A percentile compares a stretch with the other conserved stretches of the same genome.
Evolutionary conservation across 2,329 filamentous ascomycete species (phyloP).

Genomic region (Microcyclospora pomicola): DNA sequence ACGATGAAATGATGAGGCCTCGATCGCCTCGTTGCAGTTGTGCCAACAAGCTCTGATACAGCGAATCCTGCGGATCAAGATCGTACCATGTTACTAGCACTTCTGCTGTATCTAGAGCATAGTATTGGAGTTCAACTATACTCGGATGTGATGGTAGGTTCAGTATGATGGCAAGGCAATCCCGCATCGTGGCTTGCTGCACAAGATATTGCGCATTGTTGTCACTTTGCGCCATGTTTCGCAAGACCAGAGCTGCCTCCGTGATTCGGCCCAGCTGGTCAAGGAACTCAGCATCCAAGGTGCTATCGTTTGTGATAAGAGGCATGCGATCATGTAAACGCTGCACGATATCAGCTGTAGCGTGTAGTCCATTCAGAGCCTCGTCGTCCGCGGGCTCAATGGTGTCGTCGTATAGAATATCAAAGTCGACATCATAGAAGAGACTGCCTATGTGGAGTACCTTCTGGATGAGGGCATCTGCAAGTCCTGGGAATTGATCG

Average conservation of each 20-base stretch:
- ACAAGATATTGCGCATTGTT: slow-evolving; percentile 79
- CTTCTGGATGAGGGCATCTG: slow-evolving; percentile 77
- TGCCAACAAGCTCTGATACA: slow-evolving; percentile 60
- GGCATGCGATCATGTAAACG: slow-evolving; percentile 49
- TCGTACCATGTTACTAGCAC: slow-evolving; percentile 72
- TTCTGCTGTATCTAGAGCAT: slow-evolving; percentile 82
- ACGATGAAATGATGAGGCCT: slow-evolving; percentile 63
- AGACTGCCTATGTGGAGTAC: slow-evolving; percentile 63
- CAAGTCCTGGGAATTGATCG: slow-evolving; percentile 75
- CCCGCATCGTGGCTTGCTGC: slow-evolving; percentile 59
- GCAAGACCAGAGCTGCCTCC: slow-evolving; percentile 73
- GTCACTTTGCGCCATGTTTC: slow-evolving; percentile 89
- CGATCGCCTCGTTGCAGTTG: slow-evolving; percentile 50
- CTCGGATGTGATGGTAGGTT: slow-evolving; percentile 59
- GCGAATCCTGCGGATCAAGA: slow-evolving; percentile 56
- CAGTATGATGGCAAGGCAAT: slow-evolving; percentile 70
- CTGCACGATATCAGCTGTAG: slow-evolving; percentile 58
- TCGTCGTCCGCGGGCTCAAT: slow-evolving; percentile 34
- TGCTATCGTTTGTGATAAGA: slow-evolving; percentile 48
- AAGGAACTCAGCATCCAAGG: slow-evolving; percentile 58
- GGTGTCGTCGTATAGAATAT: slow-evolving; percentile 54
- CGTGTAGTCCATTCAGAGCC: slow-evolving; percentile 49
- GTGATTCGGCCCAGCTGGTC: slow-evolving; percentile 63
- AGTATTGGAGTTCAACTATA: slow-evolving; percentile 75
- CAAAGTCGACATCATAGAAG: slow-evolving; percentile 74